Conservation (phyloP, 345 rosid species). For the Brassica napus region Da-Ae NC_063443.1:1982001-1982500, state of each 20-base stretch:
- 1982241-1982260: slow-evolving; percentile 70
- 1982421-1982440: neutral
- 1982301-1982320: slow-evolving; percentile 90
- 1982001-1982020: slow-evolving; percentile 17
- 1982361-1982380: slow-evolving; percentile 3
- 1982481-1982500: slow-evolving; percentile 77
- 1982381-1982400: slow-evolving; percentile 3
- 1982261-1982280: slow-evolving; percentile 75
- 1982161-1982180: slow-evolving; percentile 85
- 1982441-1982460: neutral
- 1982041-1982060: no score
- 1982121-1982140: slow-evolving; percentile 93
- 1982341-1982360: slow-evolving; percentile 34
- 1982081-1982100: neutral
- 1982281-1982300: slow-evolving; percentile 62
- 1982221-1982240: slow-evolving; percentile 66
- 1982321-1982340: slow-evolving; percentile 83
- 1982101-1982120: slow-evolving; percentile 98
- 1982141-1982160: slow-evolving; percentile 70
- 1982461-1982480: neutral
- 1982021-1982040: neutral
- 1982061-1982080: neutral
- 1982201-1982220: slow-evolving; percentile 47
- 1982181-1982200: slow-evolving; percentile 57
- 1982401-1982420: neutral